Percentiles rank a stretch among this genome's conserved stretches.
Conservation (phyloP, 208 protist genomes). For the Plasmodiophora brassicae region DNA sequence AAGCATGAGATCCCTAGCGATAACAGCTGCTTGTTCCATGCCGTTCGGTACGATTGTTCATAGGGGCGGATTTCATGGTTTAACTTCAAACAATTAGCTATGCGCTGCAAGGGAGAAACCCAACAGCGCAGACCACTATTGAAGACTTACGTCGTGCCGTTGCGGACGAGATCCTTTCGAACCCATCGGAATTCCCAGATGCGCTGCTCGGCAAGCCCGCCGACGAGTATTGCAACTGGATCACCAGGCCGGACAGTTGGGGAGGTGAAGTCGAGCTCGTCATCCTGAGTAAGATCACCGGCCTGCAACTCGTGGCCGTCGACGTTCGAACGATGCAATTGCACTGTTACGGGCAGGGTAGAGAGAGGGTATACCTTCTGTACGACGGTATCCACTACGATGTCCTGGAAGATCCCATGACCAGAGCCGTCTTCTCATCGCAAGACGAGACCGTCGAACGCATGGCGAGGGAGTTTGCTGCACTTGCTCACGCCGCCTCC, state of each 20-base stretch:
- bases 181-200: background rate
- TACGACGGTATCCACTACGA: slow-evolving; percentile 54
- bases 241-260: slow-evolving; percentile 14
- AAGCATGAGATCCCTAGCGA: slow-evolving; percentile 35
- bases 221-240: slow-evolving; percentile 34
- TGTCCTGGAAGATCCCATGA: background rate
- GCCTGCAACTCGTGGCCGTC: background rate
- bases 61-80: too few species aligned
- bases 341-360: slow-evolving; percentile 34
- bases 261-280: slow-evolving; percentile 42
- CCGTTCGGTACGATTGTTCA: slow-evolving; percentile 6
- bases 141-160: background rate
- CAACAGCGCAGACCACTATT: background rate
- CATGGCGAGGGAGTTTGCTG: background rate
- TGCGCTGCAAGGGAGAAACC: background rate
- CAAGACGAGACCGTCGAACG: background rate
- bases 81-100: too few species aligned
- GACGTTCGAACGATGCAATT: slow-evolving; percentile 37
- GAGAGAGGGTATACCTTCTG: background rate
- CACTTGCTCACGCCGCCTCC: background rate
- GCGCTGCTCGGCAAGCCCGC: slow-evolving; percentile 41
- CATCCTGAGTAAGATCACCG: background rate
- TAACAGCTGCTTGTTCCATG: slow-evolving; percentile 43
- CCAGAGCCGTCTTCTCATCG: background rate
- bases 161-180: background rate